Evolutionary conservation across 78 protist genomes (phyloP), one percentile per base, ranked within the genome.

Genomic region (Planoprotostelium fungivorum): DNA sequence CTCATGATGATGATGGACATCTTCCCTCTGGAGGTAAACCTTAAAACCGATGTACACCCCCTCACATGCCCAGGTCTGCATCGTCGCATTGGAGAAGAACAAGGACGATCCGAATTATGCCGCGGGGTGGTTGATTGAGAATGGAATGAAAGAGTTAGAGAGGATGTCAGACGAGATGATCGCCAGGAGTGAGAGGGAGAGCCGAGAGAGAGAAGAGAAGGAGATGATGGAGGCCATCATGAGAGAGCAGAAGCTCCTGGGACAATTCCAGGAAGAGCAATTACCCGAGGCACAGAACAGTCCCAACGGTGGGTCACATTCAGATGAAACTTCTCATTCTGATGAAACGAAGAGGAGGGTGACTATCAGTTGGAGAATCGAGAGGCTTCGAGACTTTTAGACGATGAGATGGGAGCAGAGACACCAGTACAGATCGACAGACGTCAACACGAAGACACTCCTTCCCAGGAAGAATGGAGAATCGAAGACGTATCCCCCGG

Each of bases 1-100:
- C 86, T 84, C 35, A 34, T 84, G 38, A 84, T 84, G 86, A 84
- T 84, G 86, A 84, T 84, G 86, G 86, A 34, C 35, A 34, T 84
- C 23, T 84, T 84, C 29, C 86, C 86, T 29, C 86, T 84, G 86
- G 86, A 84, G 86, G 38, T 51, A 51, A 51, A 51, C 73, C 73
- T 16, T 25, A 51, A 51, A 51, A 16, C 5, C 5, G 16, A 51
- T 51, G 5, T 51, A 51, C 5, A 51, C 5, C 5, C 16, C 5
- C 73, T 51, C 31, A 51, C 5, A 51, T 25, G 5, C 5, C 16
- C 73, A 51, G 73, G 73, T 84, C 10, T 84, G 86, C 29, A 84
- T 84, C 29, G 35, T 84, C 36, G 86, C 86, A 9, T 10, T 84
- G 86, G 86, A 84, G 86, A 84, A 28, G 86, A 5, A 16, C 86